A percentile compares a stretch with the other conserved stretches of the same genome.
Evolutionary conservation across 2,329 filamentous ascomycete genomes (phyloP).

Genomic region (Ascochyta rabiei): DNA sequence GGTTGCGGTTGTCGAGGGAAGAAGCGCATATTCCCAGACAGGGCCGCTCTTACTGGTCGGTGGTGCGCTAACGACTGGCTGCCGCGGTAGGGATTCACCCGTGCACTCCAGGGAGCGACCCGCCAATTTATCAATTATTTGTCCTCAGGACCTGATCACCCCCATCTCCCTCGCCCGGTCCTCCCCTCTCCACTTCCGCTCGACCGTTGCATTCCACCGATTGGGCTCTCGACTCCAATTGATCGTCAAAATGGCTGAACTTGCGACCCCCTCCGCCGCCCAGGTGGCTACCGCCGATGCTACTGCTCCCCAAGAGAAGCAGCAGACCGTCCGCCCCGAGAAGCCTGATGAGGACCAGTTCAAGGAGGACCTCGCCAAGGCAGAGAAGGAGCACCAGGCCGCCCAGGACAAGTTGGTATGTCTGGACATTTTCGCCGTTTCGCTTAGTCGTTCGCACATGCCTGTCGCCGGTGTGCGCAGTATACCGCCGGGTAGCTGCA

Average conservation of each 20-base stretch:
- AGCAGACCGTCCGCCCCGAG: slow-evolving; percentile 67
- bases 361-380: slow-evolving; percentile 77
- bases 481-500: slow-evolving; percentile 23
- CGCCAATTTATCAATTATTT: slow-evolving; percentile 31
- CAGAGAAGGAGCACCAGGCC: slow-evolving; percentile 84
- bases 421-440: slow-evolving; percentile 12
- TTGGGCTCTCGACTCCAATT: slow-evolving; percentile 26
- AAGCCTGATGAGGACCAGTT: slow-evolving; percentile 87
- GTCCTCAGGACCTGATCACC: slow-evolving; percentile 18
- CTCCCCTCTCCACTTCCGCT: slow-evolving; percentile 11
- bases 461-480: slow-evolving; percentile 2
- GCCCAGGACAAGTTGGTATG: slow-evolving; percentile 73
- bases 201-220: slow-evolving; percentile 21
- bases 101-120: slow-evolving; percentile 19
- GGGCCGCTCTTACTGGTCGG: slow-evolving; percentile 9
- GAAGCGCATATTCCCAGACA: slow-evolving; percentile 1
- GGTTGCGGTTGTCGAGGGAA: slow-evolving; percentile 16
- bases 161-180: slow-evolving; percentile 16
- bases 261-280: slow-evolving; percentile 47
- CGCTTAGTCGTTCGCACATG: slow-evolving; percentile 8
- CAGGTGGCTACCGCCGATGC: slow-evolving; percentile 42
- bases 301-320: slow-evolving; percentile 43
- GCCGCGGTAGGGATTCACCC: slow-evolving; percentile 6
- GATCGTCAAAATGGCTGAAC: slow-evolving; percentile 43
- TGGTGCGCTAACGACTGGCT: slow-evolving; percentile 8